phyloP scores from a whole-genome alignment of 768 basidiomycete genomes.

The Cystofilobasidium bisporidii region DNA sequence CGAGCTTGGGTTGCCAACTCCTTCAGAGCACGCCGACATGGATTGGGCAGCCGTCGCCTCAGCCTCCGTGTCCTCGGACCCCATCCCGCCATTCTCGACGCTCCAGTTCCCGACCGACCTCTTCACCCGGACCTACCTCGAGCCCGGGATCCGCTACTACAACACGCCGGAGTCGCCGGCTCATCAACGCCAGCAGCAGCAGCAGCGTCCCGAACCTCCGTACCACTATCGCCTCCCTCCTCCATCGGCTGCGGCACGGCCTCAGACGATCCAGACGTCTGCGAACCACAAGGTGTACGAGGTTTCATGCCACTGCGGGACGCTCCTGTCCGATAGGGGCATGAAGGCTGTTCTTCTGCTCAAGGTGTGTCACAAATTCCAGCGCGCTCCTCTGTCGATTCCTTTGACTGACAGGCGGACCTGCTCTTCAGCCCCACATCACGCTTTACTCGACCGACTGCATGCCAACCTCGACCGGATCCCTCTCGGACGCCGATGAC shows the following conservation, averaged over 20 bases:
- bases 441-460: constrained; percentile 77
- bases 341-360: constrained; percentile 87
- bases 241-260: not conserved
- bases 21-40: not conserved
- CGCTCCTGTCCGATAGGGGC: constrained; percentile 69
- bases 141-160: not conserved
- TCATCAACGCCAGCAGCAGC: not conserved
- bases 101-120: not conserved
- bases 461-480: constrained; percentile 50
- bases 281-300: constrained; percentile 54
- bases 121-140: not conserved
- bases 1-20: too few relatives aligned
- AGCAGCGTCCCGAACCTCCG: not conserved
- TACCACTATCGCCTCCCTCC: not conserved
- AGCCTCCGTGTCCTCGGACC: not conserved
- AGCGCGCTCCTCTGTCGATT: too few relatives aligned
- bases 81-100: not conserved
- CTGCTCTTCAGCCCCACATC: constrained; percentile 52
- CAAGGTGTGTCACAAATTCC: not conserved
- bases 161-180: not conserved
- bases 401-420: too few relatives aligned
- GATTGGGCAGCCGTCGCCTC: not conserved
- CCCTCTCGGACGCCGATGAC: constrained; percentile 30
- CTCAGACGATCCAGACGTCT: not conserved
- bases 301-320: constrained; percentile 63